Evolutionary conservation across 768 basidiomycete genomes (phyloP), one percentile per base, ranked within the genome.

Genomic region (Daedaleopsis sinensis): DNA sequence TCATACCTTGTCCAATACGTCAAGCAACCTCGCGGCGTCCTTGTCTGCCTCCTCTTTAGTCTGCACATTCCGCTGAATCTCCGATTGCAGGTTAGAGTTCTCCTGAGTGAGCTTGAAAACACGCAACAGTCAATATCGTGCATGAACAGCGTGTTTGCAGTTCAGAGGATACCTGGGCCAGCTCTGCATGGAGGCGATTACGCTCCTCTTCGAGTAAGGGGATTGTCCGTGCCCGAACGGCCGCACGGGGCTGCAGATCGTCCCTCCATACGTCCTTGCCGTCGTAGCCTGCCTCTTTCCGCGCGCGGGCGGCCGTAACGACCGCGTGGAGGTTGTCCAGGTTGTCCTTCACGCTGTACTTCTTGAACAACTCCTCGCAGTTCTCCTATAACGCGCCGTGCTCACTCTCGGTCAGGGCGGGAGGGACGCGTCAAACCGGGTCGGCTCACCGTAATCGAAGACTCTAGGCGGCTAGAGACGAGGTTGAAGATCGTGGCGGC

Each of bases 401-500:
- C 47, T 21, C 37, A 11, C 39, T 18, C 27, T 32, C 27, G 27
- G 18, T 42, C 5, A 42, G 18, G 3, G 48, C 18, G 11, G 9
- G 1, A 57, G 47, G 23, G 35, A n/a, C n/a, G 35, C 36, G n/a
- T 23, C 36, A 57, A 2, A 3, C 1, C 3, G 47, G 18, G 36
- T n/a, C 8, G 37, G 58, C 68, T 59, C 57, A 66, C 73, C 56
- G 72, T 79, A 73, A 84, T 88, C 53, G 85, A 80, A 13, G 84
- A 80, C 65, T 92, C 89, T 67, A 91, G 88, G 56, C 89, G 89
- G 63, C 84, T 79, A 6, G 89, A 85, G 18, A 93, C 84, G 18
- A 83, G 84, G 57, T 86, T 86, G 68, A 70, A 74, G 39, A 74
- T 70, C 9, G 70, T 68, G 18, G 72, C 67, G 24, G 75, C 74